Evolutionary conservation across 176 grass and related monocot species (phyloP), one percentile per base, ranked within the genome.

Genomic region (Eragrostis curvula): DNA sequence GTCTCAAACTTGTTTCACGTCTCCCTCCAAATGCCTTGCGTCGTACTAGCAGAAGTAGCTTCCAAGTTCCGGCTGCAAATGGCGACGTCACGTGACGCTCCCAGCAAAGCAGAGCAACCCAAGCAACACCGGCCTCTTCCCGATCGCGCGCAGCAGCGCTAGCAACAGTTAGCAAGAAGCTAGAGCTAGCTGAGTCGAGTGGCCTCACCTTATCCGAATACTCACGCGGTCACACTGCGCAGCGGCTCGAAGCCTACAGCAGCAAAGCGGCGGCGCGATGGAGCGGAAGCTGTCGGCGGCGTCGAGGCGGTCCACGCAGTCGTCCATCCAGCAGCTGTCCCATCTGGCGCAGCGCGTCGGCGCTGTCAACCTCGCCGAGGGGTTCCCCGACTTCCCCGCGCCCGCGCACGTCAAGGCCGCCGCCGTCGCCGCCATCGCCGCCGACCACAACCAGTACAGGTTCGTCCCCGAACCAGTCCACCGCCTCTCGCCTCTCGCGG

Each of bases 391-490:
- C 86, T 98, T 98, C 88, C 84, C 96, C 30, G 92, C 92, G 9
- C 90, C 90, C 39, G 40, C 60, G 12, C 81, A 89, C 71, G 27
- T 95, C 79, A 98, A 98, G 86, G 78, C 58, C 49, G 84, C 92
- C 47, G 92, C 95, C 7, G 39, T 84, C 43, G 70, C 88, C 30
- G 92, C 95, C 88, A 95, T 95, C 79, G 67, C 74, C 62, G 77
- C 83, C 45, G 88, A 98, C 79, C 60, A 70, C 84, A 98, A 98
- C 88, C 96, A 98, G 81, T 98, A 98, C 86, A 95, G 90, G 95
- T 94, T 9, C 23, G 18, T 50, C 16, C 8, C 43, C 44, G 24
- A 7, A 10, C 3, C 17, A 9, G 16, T 16, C 68, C 5, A 25
- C 36, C n/a, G 16, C 73, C 21, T 58, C 39, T 27, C n/a, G 16